Base-by-base conservation (phyloP, 1,284 basidiomycete species). In the Ustilago cynodontis region DNA sequence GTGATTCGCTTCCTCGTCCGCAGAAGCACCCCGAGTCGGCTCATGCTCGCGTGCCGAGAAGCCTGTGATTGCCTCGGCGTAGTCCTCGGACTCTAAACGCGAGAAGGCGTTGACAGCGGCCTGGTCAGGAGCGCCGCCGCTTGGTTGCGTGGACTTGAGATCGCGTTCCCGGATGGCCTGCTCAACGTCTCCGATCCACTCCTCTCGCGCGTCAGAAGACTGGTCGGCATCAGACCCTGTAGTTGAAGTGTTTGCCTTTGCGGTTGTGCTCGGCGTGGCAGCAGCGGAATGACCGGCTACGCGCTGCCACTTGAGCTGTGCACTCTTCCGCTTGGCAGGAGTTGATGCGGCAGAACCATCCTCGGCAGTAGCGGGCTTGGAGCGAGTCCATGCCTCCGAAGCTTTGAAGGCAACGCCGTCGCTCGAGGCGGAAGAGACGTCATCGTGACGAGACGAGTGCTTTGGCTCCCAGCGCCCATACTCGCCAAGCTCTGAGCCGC, bases 171-270 rank as follows among this genome's bases (percentile, higher is more conserved):
- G 65, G 18, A 77, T 65, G 24, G 69, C 74, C 20, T 43, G 41
- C 18, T 77, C 65, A 16, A 77, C 69, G 18, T 77, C 69, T 5
- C 69, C 74, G 20, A 77, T 68, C 69, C 69, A 71, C 10, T 77
- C 69, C 31, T 77, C 74, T n/a, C 56, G 64, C 41, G 24, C 31
- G 13, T 56, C 60, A 18, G 45, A 18, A 18, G 51, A 39, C n/a
- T 43, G n/a, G 8, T 45, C 43, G 1, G 33, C 45, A n/a, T 58
- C 55, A 16, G 35, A 20, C 2, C 22, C 52, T 13, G 26, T 33
- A 11, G 35, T 22, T 2, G 45, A 35, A 16, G 11, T 18, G 5
- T 20, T 49, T 2, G 43, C 26, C 28, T 59, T 4, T 1, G 51
- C 13, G 22, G n/a, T 45, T 24, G 51, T 28, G 11, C 3, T 39